Base-by-base conservation (phyloP, 805 yeast genomes). In the Pichia membranifaciens region DNA sequence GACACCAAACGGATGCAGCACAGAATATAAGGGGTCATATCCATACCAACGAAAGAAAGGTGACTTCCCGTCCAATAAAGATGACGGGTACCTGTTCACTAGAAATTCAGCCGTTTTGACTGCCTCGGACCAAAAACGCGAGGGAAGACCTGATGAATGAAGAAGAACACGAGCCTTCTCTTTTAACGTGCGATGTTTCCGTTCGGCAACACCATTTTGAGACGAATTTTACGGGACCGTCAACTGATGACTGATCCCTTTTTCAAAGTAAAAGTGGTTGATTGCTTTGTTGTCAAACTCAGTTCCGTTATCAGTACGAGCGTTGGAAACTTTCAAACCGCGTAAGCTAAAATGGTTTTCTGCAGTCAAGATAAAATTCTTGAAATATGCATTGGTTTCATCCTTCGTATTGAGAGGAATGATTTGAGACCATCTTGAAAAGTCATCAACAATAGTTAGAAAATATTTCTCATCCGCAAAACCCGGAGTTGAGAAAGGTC, bases 121-220 rank as follows among this genome's bases (percentile, higher is more conserved):
- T 7, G 46, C 41, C 23, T 43, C 41, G 32, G 48, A 40, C 48
- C 40, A 45, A 34, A 25, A 45, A 15, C 29, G 23, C 2, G 16
- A 7, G 13, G 44, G 34, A 12, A 21, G 37, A 34, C 48, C 44
- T 3, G 41, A 23, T 13, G 40, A 34, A 23, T 13, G 29, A 10
- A 45, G 28, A 5, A 45, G 18, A 2, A 25, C 16, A 4, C 40
- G 8, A 17, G 25, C 29, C 33, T 34, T 33, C 29, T 23, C 49
- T 45, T 41, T 40, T n/a, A 40, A 17, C 5, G 43, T 28, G 37
- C 50, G 40, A 23, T 48, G 49, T 40, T 38, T 51, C 3, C 50
- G 15, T 42, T 45, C 48, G 23, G 49, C 49, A 32, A 48, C 48
- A 17, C 50, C 48, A 45, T 51, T 51, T 29, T 51, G 54, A 20